Evolutionary conservation across 106 monocot genomes (phyloP).

Genomic region (Platanthera zijinensis): DNA sequence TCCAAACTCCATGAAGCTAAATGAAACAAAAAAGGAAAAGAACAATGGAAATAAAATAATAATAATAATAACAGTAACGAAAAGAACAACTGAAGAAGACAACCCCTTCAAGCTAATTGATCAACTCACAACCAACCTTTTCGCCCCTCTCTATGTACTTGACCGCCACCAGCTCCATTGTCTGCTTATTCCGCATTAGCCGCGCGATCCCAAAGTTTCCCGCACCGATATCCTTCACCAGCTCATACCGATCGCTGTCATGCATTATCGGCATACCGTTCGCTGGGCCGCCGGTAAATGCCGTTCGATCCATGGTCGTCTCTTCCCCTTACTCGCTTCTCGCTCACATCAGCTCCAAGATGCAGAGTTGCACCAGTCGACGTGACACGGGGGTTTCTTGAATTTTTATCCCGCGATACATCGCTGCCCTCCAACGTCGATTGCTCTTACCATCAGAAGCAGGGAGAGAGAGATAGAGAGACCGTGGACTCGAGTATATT

Average conservation of each 20-base stretch:
- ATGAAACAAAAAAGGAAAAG: not conserved
- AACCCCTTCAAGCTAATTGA: not conserved
- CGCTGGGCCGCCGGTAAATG: conserved; percentile 53
- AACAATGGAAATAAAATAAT: not conserved
- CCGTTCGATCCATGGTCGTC: conserved; percentile 47
- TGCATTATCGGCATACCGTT: conserved; percentile 74
- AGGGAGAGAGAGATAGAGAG: not conserved
- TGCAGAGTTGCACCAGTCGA: not conserved
- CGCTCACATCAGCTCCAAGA: not conserved
- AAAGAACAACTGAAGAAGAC: not conserved
- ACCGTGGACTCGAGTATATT: conserved; percentile 1
- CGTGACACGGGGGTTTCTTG: not conserved
- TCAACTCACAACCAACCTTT: conserved; percentile 33
- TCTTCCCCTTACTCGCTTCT: conserved; percentile 1
- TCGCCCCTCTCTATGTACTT: conserved; percentile 78
- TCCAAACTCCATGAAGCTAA: not conserved
- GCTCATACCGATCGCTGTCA: conserved; percentile 80
- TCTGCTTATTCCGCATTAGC: conserved; percentile 64
- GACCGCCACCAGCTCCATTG: conserved; percentile 64
- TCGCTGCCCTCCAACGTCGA: not conserved
- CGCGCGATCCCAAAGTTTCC: conserved; percentile 74
- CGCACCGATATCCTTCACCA: conserved; percentile 66
- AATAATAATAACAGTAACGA: not conserved
- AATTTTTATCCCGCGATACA: not conserved
- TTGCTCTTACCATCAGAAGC: not conserved